Evolutionary conservation across 805 yeast species (phyloP), one percentile per base, ranked within the genome.

Genomic region (Schwanniomyces vanrijiae): DNA sequence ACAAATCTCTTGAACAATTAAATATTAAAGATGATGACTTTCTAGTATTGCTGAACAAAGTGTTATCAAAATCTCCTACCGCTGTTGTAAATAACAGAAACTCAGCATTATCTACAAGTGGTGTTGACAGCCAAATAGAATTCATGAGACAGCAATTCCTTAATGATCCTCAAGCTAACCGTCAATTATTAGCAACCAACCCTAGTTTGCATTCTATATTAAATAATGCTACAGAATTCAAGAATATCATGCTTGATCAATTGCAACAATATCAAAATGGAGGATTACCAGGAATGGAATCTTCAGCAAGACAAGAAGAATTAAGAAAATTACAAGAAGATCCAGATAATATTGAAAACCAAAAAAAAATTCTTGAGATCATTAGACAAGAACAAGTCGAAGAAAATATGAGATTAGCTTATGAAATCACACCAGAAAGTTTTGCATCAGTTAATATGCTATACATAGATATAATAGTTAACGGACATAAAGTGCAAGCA

Each of bases 401-500:
- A 49, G 95, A 89, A 51, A 89, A 90, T 60, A 72, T 87, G 73
- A 76, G 81, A 40, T 75, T 81, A 52, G 98, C 99, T 0, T 75
- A 83, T 62, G 97, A 91, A 48, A 83, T 84, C 44, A 82, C 92
- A 4, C 99, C 99, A 0, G 99, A 94, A 63, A 77, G 88, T 31
- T 94, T 94, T 68, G 84, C 90, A 0, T 66, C 78, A 0, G 95
- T 92, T 3, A 80, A 80, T 26, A 90, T 94, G 96, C 76, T 94
- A 34, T 92, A 85, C 65, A 82, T 94, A 13, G 76, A 83, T 46
- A 75, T 90, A 35, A 84, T 81, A 54, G 85, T 92, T 31, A 91
- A 94, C 58, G 92, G 94, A 1, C 74, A 77, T 40, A 83, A 84
- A 19, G 86, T 90, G 2, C 88, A 88, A 62, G 98, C 98, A 0